Base-by-base conservation (phyloP, 495 filamentous ascomycete species). In the Neurospora sp. region DNA sequence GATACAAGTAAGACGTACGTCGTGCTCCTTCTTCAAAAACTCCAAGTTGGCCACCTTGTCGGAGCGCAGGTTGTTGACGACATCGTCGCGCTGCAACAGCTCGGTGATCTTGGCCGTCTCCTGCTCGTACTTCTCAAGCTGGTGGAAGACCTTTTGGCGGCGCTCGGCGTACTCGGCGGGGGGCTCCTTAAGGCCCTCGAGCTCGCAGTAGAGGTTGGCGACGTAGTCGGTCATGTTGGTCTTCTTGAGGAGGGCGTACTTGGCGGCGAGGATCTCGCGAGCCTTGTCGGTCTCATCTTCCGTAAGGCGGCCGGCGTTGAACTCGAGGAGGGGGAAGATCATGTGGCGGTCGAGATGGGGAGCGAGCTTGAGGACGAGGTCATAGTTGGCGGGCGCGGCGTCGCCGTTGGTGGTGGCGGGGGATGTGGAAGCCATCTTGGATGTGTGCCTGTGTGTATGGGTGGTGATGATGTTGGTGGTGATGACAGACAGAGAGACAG, bases 141-240 rank as follows among this genome's bases (percentile, higher is more conserved):
- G 88, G 81, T 90, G 86, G 77, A 97, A 86, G 74, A 98, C 94
- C 82, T 94, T 92, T 80, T 98, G 92, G 75, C 92, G 88, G 89
- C 92, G 94, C 80, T 92, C 91, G 73, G 89, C 85, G 80, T 94
- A 97, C 82, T 98, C 94, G 71, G 91, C 87, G 31, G 96, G 94
- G 70, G 92, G 85, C 66, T 93, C 86, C 54, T 92, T 88, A 72
- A 92, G 88, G 76, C 92, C 86, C 83, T 97, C 89, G 75, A 99
- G 89, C 80, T 97, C 90, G 79, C 90, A 88, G 85, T 96, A 92
- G 78, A 99, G 85, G 75, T 90, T 90, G 76, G 93, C 93, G 48
- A 98, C 93, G 81, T 96, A 99, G 83, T 98, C 96, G 77, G 90
- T 93, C 96, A 99, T 99, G 86, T 98, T 96, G 72, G 96, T 97